Percentiles rank a stretch among this genome's conserved stretches.
These are phyloP conservation scores for Phylloporus scabripes DNA, from an alignment of 768 basidiomycete species.

Conservation along the genomic window DNA sequence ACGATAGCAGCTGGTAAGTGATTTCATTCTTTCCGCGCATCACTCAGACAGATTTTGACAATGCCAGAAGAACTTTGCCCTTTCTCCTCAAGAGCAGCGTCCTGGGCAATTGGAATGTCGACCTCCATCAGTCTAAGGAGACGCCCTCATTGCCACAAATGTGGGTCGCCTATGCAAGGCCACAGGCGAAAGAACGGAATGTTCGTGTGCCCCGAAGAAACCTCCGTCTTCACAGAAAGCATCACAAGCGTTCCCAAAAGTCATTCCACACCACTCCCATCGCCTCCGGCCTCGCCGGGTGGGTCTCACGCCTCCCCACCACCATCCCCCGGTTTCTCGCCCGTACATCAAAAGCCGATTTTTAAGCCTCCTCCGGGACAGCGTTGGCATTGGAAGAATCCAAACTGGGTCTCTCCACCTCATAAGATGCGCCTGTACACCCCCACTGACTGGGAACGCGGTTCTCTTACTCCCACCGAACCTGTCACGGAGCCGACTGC, in stretches of 20 bases:
- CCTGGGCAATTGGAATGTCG: conserved; percentile 17
- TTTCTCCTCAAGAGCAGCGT: conserved; percentile 1
- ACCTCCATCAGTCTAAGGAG: conserved; percentile 27
- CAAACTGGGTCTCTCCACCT: conserved; percentile 31
- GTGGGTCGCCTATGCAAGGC: conserved; percentile 30
- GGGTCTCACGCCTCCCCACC: conserved; percentile 17
- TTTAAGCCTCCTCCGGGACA: conserved; percentile 28
- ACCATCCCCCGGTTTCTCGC: conserved; percentile 11
- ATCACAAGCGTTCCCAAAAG: conserved; percentile 10
- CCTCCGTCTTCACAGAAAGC: conserved; percentile 13
- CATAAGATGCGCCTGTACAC: conserved; percentile 22
- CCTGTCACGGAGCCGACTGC: conserved; percentile 20
- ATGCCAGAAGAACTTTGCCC: not conserved
- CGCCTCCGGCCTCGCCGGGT: conserved; percentile 24
- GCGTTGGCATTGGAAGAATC: conserved; percentile 32
- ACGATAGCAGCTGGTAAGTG: conserved; percentile 26
- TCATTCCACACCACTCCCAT: conserved; percentile 23
- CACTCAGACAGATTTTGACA: conserved; percentile 1
- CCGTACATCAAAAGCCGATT: conserved; percentile 13
- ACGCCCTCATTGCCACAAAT: conserved; percentile 33
- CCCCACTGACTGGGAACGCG: conserved; percentile 19
- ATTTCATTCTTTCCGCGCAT: not conserved
- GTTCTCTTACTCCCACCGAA: conserved; percentile 29
- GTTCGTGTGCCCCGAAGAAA: conserved; percentile 24
- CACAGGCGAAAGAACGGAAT: conserved; percentile 29